Evolutionary conservation across 768 basidiomycete species (phyloP), one percentile per base, ranked within the genome.

Genomic region (Lactifluus volemus): DNA sequence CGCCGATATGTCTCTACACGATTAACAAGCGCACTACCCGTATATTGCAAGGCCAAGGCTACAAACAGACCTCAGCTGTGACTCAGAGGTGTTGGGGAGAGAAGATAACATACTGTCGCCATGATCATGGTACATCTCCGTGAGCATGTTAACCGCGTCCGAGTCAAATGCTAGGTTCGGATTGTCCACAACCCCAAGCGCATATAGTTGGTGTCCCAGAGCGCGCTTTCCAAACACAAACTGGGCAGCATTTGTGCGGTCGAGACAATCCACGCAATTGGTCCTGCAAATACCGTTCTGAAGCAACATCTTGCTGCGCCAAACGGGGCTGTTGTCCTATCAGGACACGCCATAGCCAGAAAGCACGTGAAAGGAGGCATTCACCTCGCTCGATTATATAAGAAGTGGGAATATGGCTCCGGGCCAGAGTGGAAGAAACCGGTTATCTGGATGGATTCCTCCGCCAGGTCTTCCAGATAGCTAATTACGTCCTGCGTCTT

Each of bases 121-220:
- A 66, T 97, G 94, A 71, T 97, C 93, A 70, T 96, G 93, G 72
- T 95, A 98, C 94, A 99, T 98, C 74, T 97, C 93, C 4, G 94
- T 98, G 66, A 99, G 70, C 84, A 98, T 94, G 70, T 95, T 93
- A 44, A 95, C 89, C 1, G 92, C 94, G 71, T 96, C 95, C 10
- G 89, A 92, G 68, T 96, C 93, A 69, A 96, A 96, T 0, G 85
- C 82, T 41, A 99, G 76, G 68, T 92, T 85, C 0, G 96, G 94
- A 59, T 77, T 84, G 19, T 87, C 84, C 8, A 97, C 85, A 15
- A 98, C 80, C 0, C 97, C 97, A 4, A 99, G 83, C 0, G 94
- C 95, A 70, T 96, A 92, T 8, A 99, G 78, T 70, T 99, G 97
- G 72, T 98, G 94, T 0, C 94, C 95, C 17, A 99, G 76, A 0